Conservation (phyloP, 345 rosid species). For the Schrenkiella parvula region DNA sequence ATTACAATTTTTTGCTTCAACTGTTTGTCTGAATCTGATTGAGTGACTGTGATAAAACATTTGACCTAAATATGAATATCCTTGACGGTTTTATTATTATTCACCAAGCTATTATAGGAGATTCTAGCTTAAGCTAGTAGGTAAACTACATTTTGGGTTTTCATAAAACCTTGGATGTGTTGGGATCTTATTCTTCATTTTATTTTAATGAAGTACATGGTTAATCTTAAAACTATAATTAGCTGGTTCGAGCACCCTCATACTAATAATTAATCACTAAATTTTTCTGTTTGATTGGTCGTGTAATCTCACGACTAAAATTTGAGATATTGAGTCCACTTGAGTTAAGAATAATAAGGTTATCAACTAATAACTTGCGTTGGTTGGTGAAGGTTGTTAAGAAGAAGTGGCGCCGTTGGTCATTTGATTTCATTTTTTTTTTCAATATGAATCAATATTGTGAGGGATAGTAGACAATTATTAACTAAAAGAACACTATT, state of each 20-base stretch:
- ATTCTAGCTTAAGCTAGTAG: neutral
- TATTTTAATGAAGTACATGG: conserved; percentile 6
- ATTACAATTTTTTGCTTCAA: neutral
- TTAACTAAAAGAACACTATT: neutral
- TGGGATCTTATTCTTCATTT: neutral
- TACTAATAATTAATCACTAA: neutral
- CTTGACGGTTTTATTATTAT: neutral
- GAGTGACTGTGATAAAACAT: neutral
- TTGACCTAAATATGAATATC: neutral
- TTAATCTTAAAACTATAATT: conserved; percentile 14
- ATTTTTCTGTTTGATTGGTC: neutral
- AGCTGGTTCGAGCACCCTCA: neutral
- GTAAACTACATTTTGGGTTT: conserved; percentile 26
- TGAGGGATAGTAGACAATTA: neutral
- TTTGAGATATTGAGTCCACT: neutral
- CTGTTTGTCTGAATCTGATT: neutral
- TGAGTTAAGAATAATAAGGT: conserved; percentile 5
- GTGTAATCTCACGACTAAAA: conserved; percentile 13
- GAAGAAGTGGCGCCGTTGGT: conserved; percentile 31
- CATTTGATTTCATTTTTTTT: neutral
- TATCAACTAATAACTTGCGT: conserved; percentile 7
- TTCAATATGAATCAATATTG: neutral
- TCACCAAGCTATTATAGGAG: neutral
- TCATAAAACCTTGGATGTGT: conserved; percentile 15
- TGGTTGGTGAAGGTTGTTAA: conserved; percentile 36